A percentile compares a stretch with the other conserved stretches of the same genome.
These are phyloP conservation scores for Microsporum audouinii DNA, from an alignment of 2,329 filamentous ascomycete species.

Conservation along the genomic window DNA sequence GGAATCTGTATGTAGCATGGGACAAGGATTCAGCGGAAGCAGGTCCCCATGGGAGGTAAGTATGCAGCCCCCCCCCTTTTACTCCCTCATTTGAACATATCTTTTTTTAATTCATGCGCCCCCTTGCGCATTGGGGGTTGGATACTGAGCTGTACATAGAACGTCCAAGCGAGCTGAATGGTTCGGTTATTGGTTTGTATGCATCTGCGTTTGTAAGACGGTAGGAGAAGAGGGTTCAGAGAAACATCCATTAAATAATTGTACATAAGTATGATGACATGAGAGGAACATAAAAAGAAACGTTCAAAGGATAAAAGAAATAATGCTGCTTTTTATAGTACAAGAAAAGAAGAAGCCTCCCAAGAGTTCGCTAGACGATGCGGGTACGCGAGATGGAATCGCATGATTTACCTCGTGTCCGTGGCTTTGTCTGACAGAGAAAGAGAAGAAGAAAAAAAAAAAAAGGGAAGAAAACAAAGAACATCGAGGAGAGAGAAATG, in stretches of 20 bases:
- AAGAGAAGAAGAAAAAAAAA: background rate
- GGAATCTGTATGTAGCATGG: background rate
- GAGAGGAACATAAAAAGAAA: background rate
- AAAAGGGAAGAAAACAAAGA: background rate
- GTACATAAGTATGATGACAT: background rate
- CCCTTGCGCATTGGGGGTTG: no score
- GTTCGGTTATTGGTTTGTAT: background rate
- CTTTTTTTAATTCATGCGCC: no score
- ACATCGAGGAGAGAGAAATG: background rate
- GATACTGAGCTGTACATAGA: no score
- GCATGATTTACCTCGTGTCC: background rate
- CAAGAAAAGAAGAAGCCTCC: background rate
- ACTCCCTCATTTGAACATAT: background rate
- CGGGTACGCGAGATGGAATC: background rate
- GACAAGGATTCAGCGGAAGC: constrained; percentile 10
- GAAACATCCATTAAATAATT: background rate
- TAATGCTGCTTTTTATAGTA: background rate
- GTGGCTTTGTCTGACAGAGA: background rate
- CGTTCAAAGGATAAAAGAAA: background rate
- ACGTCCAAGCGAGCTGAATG: background rate
- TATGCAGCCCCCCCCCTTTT: background rate
- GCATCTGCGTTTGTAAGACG: background rate
- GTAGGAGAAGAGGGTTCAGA: no score
- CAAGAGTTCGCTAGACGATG: background rate
- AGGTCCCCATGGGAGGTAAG: background rate